Conservation (phyloP, 2,329 filamentous ascomycete species). For the Daldinia eschscholtzii region DNA sequence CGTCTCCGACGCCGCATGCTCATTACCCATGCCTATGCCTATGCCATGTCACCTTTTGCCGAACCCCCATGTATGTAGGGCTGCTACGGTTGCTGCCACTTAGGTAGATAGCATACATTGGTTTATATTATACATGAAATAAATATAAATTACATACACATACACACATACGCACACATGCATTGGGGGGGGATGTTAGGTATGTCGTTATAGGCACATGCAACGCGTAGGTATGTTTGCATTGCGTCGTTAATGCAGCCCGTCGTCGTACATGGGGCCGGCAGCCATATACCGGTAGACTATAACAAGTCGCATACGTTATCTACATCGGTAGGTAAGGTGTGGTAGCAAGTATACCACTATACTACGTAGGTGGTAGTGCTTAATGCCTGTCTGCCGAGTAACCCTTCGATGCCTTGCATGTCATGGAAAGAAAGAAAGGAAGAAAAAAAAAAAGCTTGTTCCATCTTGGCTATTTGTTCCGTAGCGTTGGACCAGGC, state of each 20-base stretch:
- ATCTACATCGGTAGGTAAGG: not conserved
- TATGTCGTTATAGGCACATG: too few relatives aligned
- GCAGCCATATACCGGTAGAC: constrained; percentile 24
- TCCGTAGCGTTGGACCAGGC: constrained; percentile 30
- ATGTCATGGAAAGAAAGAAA: constrained; percentile 2
- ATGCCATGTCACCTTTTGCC: constrained; percentile 12
- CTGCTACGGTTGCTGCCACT: constrained; percentile 32
- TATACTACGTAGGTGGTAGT: constrained; percentile 18
- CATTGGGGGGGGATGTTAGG: too few relatives aligned
- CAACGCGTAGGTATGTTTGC: not conserved
- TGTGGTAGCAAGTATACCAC: not conserved
- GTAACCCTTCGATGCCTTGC: constrained; percentile 24
- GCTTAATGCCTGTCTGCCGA: not conserved
- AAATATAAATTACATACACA: not conserved
- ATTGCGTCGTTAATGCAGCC: constrained; percentile 11
- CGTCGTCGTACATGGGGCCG: not conserved
- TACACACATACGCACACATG: too few relatives aligned
- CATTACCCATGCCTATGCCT: not conserved
- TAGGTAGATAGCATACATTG: not conserved
- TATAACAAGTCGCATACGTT: not conserved
- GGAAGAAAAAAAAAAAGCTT: constrained; percentile 33
- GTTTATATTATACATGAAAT: not conserved
- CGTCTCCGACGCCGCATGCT: constrained; percentile 4
- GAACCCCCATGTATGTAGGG: constrained; percentile 18
- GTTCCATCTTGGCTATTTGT: constrained; percentile 41